Evolutionary conservation across 305 asterid genomes (phyloP).

Genomic region (Fraxinus baroniana): DNA sequence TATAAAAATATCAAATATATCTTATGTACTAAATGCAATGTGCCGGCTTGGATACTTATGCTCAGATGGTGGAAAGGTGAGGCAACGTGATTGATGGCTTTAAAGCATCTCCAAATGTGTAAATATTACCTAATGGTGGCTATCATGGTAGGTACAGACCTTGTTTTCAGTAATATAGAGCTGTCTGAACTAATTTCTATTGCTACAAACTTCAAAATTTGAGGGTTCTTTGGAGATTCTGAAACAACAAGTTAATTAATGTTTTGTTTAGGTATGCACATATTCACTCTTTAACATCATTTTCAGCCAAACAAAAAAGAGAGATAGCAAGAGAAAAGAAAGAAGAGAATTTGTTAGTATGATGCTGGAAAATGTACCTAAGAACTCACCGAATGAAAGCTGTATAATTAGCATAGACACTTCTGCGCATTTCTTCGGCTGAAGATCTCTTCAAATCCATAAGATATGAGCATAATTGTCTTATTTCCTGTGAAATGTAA

Average conservation of each 20-base stretch:
- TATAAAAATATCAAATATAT: not conserved
- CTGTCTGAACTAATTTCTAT: not conserved
- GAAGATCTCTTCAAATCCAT: conserved; percentile 95
- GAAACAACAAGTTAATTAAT: not conserved
- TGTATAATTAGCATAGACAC: conserved; percentile 94
- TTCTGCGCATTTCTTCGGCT: conserved; percentile 99
- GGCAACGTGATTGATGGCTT: not conserved
- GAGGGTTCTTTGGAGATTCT: not conserved
- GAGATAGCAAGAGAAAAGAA: not conserved
- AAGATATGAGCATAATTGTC: conserved; percentile 87
- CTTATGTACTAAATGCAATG: not conserved
- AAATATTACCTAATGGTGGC: not conserved
- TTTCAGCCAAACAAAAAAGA: conserved; percentile 1
- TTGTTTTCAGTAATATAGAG: not conserved
- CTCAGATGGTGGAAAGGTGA: not conserved
- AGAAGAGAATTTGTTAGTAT: conserved; percentile 6
- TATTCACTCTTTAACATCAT: conserved; percentile 7
- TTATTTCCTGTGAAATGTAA: conserved; percentile 68
- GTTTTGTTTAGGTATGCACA: not conserved
- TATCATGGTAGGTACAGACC: not conserved
- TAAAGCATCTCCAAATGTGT: not conserved
- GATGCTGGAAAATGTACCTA: conserved; percentile 3
- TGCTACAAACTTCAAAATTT: not conserved
- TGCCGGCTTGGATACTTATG: not conserved
- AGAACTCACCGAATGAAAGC: conserved; percentile 91